Percentiles rank a stretch among this genome's conserved stretches.
Evolutionary conservation across 371 early-diverging fungal species (phyloP).

Genomic region (Circinella minor): DNA sequence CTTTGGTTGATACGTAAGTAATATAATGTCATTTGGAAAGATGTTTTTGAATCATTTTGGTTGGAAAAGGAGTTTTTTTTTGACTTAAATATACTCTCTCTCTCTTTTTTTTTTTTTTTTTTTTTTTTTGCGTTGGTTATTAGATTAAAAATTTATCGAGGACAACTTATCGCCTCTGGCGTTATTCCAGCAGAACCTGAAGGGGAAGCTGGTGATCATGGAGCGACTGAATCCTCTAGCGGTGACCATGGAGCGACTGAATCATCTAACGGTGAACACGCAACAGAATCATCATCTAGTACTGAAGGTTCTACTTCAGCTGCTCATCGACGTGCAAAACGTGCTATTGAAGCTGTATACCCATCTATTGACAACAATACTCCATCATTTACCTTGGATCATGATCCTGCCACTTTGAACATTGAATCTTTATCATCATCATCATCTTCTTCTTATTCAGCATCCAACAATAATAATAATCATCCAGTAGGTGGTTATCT

Average conservation of each 20-base stretch:
- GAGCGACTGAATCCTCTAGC: neutral
- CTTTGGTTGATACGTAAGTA: constrained; percentile 49
- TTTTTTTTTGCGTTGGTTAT: too few species aligned
- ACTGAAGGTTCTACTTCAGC: neutral
- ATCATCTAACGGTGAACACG: neutral
- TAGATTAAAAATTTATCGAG: constrained; percentile 42
- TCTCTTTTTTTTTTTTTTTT: too few species aligned
- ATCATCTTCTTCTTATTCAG: too few species aligned
- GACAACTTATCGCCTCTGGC: constrained; percentile 33
- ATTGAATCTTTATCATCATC: neutral
- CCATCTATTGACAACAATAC: constrained; percentile 3
- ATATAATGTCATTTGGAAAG: too few species aligned
- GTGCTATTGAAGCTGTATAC: constrained; percentile 2
- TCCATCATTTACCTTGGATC: neutral
- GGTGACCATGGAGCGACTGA: neutral
- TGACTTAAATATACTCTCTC: too few species aligned
- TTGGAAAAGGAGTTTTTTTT: too few species aligned
- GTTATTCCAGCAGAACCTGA: constrained; percentile 24
- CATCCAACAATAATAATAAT: neutral
- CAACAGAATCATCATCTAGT: neutral
- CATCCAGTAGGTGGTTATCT: constrained; percentile 18
- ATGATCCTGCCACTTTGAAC: constrained; percentile 4
- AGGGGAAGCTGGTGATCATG: neutral
- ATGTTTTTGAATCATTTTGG: too few species aligned
- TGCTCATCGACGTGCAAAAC: constrained; percentile 10